These are phyloP conservation scores for Blastocladiella britannica DNA, from an alignment of 192 early-diverging fungal genomes.

Conservation along the genomic window DNA sequence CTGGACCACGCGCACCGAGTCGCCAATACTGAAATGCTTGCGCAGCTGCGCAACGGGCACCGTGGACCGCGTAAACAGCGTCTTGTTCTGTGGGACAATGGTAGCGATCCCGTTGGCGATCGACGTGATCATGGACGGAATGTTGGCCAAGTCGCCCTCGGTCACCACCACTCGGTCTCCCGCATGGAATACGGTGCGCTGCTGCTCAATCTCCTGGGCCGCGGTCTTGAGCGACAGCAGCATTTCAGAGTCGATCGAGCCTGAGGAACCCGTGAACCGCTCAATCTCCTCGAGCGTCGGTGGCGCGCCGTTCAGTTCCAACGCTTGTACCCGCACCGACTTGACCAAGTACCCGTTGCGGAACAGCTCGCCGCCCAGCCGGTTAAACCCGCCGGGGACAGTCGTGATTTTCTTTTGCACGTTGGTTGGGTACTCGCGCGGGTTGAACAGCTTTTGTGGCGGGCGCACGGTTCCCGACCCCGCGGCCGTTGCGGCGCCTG, in stretches of 20 bases:
- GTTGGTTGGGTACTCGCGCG: slow-evolving; percentile 9
- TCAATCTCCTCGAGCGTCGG: slow-evolving; percentile 75
- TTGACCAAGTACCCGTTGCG: slow-evolving; percentile 67
- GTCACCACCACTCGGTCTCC: slow-evolving; percentile 77
- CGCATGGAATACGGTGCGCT: slow-evolving; percentile 19
- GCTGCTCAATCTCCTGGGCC: slow-evolving; percentile 5
- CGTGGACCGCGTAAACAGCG: slow-evolving; percentile 24
- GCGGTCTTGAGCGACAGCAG: slow-evolving; percentile 12
- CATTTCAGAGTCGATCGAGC: slow-evolving; percentile 11
- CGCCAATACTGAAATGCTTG: slow-evolving; percentile 77
- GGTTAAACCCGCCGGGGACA: slow-evolving; percentile 16
- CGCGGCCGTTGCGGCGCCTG: slow-evolving; percentile 16
- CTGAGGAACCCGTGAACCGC: slow-evolving; percentile 37
- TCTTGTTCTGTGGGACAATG: slow-evolving; percentile 36
- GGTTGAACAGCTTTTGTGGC: slow-evolving; percentile 62
- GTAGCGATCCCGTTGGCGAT: slow-evolving; percentile 51
- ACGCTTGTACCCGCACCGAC: slow-evolving; percentile 26
- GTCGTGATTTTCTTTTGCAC: background rate
- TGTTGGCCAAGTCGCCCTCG: slow-evolving; percentile 60
- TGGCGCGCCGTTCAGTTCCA: slow-evolving; percentile 7
- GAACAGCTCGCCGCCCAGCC: slow-evolving; percentile 37
- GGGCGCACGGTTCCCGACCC: slow-evolving; percentile 29
- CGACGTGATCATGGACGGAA: slow-evolving; percentile 50
- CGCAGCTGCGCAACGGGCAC: slow-evolving; percentile 47
- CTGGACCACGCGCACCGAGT: slow-evolving; percentile 81